A percentile compares a stretch with the other conserved stretches of the same genome.
phyloP scores from a whole-genome alignment of 2,329 filamentous ascomycete species.

The Paraphoma sp. region DNA sequence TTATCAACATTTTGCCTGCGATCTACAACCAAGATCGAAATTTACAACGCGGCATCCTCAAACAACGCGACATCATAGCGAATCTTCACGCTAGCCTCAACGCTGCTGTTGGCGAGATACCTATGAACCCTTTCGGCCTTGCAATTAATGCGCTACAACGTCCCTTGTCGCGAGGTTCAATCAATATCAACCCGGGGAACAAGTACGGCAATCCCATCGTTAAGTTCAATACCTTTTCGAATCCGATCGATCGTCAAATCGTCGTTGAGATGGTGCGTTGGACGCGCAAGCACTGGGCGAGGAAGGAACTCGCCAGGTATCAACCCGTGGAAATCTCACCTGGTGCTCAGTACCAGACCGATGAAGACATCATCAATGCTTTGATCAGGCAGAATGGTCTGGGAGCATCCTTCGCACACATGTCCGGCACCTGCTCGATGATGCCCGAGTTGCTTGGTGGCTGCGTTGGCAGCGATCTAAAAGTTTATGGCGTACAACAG shows the following conservation, averaged over 20 bases:
- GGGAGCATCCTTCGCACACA: constrained; percentile 31
- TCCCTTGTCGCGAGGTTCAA: constrained; percentile 44
- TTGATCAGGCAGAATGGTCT: constrained; percentile 19
- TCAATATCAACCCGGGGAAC: constrained; percentile 45
- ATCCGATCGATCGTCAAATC: constrained; percentile 47
- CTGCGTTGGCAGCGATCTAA: constrained; percentile 29
- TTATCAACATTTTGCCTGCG: constrained; percentile 20
- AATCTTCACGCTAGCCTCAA: constrained; percentile 23
- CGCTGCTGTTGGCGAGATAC: constrained; percentile 42
- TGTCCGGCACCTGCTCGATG: constrained; percentile 35
- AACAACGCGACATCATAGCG: constrained; percentile 35
- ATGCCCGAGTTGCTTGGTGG: constrained; percentile 37
- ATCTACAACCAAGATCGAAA: constrained; percentile 20
- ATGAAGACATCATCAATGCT: constrained; percentile 33
- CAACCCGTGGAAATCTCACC: constrained; percentile 40
- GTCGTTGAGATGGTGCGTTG: constrained; percentile 44
- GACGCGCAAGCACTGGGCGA: constrained; percentile 44
- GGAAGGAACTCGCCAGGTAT: constrained; percentile 38
- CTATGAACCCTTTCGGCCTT: constrained; percentile 32
- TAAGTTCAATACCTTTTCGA: constrained; percentile 42
- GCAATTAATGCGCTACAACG: constrained; percentile 29
- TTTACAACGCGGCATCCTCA: constrained; percentile 26
- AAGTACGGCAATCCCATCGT: constrained; percentile 40
- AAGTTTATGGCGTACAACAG: constrained; percentile 31
- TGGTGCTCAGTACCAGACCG: constrained; percentile 25